phyloP scores from a whole-genome alignment of 805 yeast species.

The Candida qinlingensis region DNA sequence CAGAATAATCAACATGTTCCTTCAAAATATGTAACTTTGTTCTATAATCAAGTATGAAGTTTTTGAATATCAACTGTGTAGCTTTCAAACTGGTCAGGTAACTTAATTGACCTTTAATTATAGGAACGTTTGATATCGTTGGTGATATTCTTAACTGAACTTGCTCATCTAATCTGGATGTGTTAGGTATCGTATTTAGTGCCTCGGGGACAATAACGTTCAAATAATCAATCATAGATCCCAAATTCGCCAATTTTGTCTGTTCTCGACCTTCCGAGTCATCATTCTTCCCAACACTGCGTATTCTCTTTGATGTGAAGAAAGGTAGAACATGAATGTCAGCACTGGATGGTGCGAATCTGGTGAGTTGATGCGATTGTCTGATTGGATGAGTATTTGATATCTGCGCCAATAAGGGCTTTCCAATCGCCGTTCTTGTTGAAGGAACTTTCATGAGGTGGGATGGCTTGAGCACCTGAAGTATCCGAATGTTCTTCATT shows the following conservation, averaged over 20 bases:
- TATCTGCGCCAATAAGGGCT: neutral
- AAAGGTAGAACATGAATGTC: neutral
- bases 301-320: slow-evolving; percentile 2
- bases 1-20: slow-evolving; percentile 11
- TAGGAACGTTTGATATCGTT: slow-evolving; percentile 47
- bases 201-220: slow-evolving; percentile 45
- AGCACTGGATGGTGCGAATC: neutral
- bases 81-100: slow-evolving; percentile 55
- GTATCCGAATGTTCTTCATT: no score
- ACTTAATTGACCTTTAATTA: slow-evolving; percentile 46
- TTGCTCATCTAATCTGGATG: slow-evolving; percentile 36
- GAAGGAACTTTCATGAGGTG: neutral
- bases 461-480: no score
- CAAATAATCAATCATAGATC: slow-evolving; percentile 44
- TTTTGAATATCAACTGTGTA: slow-evolving; percentile 46
- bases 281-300: neutral
- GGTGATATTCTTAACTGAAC: slow-evolving; percentile 55
- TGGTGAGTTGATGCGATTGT: neutral
- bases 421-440: neutral
- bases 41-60: slow-evolving; percentile 46
- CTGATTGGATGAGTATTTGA: neutral
- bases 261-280: slow-evolving; percentile 1
- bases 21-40: slow-evolving; percentile 45
- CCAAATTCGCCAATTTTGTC: slow-evolving; percentile 39
- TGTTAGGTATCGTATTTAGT: slow-evolving; percentile 39